Base-by-base conservation (phyloP, 176 grass and related monocot genomes). In the Guadua angustifolia region DNA sequence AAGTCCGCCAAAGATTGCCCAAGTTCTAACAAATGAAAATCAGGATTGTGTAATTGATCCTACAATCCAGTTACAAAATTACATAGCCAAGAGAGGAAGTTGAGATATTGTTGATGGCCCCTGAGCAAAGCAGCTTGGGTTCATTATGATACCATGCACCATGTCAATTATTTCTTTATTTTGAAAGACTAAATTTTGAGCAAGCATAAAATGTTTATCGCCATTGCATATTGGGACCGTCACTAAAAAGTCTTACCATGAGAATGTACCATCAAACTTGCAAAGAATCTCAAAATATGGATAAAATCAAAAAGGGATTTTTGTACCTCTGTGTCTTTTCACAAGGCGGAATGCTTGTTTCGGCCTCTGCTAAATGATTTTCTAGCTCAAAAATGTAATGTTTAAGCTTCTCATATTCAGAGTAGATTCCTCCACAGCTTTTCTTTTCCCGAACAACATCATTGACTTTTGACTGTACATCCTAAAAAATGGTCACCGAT, bases 331-430 rank as follows among this genome's bases (percentile, higher is more conserved):
- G 75, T 99, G 97, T 74, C 97, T 90, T 87, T 99, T 99, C 74
- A 99, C 97, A 89, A 99, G 93, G 80, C 97, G 89, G 67, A 91
- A 94, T 78, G 97, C 97, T 79, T 99, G 97, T 86, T 94, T 99
- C 64, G 42, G 97, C 85, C 88, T 99, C 97, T n/a, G 89, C 87
- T 84, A 96, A 88, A 89, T 94, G 97, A 61, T 86, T 94, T 89
- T 99, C 93, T 88, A 99, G 86, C 70, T 93, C 97, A 88, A 90
- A 99, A 75, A 99, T 99, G 77, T 99, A 99, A 81, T 89, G 59
- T 79, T 96, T 99, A 63, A 99, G 89, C 73, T 96, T 99, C 83
- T 99, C 93, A 80, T 96, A 99, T 80, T 99, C 97, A 90, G 93
- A 92, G 70, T 82, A 75, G 93, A 96, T 71, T 99, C 97, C 81